Evolutionary conservation across 2,329 filamentous ascomycete species (phyloP), one percentile per base, ranked within the genome.

Genomic region (Xylogone sp.): DNA sequence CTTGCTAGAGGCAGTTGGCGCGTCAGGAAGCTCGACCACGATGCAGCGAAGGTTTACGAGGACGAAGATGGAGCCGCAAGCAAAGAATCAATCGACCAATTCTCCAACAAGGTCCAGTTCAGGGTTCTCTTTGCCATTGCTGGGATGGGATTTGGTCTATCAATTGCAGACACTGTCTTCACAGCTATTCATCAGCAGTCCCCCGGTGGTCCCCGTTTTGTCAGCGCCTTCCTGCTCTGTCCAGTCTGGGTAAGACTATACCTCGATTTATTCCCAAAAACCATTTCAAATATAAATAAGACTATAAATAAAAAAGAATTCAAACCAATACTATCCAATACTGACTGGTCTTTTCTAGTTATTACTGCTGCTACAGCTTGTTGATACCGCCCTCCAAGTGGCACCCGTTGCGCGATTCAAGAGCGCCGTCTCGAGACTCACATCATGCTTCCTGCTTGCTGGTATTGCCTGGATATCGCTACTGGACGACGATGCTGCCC

Each of bases 31-130:
- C 45, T 51, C 31, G 16, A 48, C 44, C 50, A 49, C 52, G 45
- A 51, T 6, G 53, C 52, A 21, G 50, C 7, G n/a, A n/a, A n/a
- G 8, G 3, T 62, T 2, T 91, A 90, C 61, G 73, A 84, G 58
- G 87, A 91, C 62, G 69, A 76, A 52, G 87, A 91, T 67, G 87
- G 87, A 48, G 75, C 76, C 55, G 86, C 84, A 39, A 86, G 81
- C 0, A 75, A 79, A 45, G 83, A 86, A 61, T 82, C 83, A 2
- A 65, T 82, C 50, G 73, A 75, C 20, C 73, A 75, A 27, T 90
- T 85, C 63, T 86, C 84, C 27, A 78, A 81, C 59, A 79, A 72
- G 52, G 60, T 73, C 53, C 75, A 81, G 53, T 86, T 84, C 62
- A 55, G 71, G 8, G 64, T 73, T 24, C 71, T 87, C 43, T 64